Conservation (phyloP, 108 stramenopile genomes). For the Fragilariopsis cylindrus region DNA sequence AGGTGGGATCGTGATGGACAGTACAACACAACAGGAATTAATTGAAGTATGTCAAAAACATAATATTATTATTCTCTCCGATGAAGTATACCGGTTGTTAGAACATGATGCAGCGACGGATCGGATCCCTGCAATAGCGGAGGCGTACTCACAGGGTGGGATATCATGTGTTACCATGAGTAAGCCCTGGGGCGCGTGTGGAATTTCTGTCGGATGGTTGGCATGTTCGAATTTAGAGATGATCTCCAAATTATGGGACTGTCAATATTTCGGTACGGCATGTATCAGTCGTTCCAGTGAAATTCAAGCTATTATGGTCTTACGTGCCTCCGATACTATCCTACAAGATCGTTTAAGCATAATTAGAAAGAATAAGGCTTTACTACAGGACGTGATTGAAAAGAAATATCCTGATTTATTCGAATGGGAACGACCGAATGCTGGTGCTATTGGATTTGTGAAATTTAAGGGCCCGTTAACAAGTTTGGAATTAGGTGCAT, state of each 20-base stretch:
- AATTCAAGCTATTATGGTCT: constrained; percentile 71
- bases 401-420: constrained; percentile 53
- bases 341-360: constrained; percentile 45
- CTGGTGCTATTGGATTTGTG: constrained; percentile 77
- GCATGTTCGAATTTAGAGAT: constrained; percentile 51
- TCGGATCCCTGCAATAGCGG: constrained; percentile 67
- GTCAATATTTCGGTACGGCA: constrained; percentile 78
- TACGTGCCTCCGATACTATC: constrained; percentile 51
- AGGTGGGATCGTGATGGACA: constrained; percentile 66
- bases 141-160: constrained; percentile 54
- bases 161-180: constrained; percentile 65
- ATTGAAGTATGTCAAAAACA: constrained; percentile 50
- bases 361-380: constrained; percentile 56
- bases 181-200: constrained; percentile 86
- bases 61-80: constrained; percentile 55
- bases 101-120: constrained; percentile 52
- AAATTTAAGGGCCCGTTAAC: constrained; percentile 69
- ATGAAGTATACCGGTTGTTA: constrained; percentile 78
- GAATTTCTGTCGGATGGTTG: constrained; percentile 76
- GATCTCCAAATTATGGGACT: constrained; percentile 49
- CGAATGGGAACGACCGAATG: constrained; percentile 57
- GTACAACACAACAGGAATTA: constrained; percentile 42
- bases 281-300: constrained; percentile 69
- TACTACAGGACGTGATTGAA: constrained; percentile 55
- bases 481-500: constrained; percentile 49